Base-by-base conservation (phyloP, 2,329 filamentous ascomycete species). In the Penicillium paneum region DNA sequence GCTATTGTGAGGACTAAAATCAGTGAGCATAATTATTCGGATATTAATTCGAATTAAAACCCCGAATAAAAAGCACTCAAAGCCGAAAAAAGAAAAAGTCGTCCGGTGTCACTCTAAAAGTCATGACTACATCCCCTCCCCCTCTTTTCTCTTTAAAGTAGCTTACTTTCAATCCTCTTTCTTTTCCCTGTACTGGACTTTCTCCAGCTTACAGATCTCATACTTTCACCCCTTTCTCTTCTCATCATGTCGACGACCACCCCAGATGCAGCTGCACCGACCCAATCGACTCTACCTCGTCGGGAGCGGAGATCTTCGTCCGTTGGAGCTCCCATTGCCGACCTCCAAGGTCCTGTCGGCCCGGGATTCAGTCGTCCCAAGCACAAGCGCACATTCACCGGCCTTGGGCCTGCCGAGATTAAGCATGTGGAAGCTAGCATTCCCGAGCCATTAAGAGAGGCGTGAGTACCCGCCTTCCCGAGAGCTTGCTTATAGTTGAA, bases 381-480 rank as follows among this genome's bases (percentile, higher is more conserved):
- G 79, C 94, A 99, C 79, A 97, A 91, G 81, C 85, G 94, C 64
- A 97, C 93, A n/a, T 89, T 90, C 63, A 99, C 94, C 10, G 94
- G 94, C 8, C 94, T 97, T 70, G 92, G 91, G 32, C 83, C 91
- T 28, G 80, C 84, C 34, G 94, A 99, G 71, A 97, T 97, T 79
- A 97, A 96, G 80, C 88, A 78, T 67, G 90, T 97, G 45, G 92
- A 97, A 78, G 91, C 91, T 79, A 85, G 77, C 57, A 96, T 97
- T 69, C 93, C 93, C 43, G 92, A 97, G 74, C 85, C 87, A 32
- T 87, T 95, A 79, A 86, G 92, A 61, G 90, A 84, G 66, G 89
- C 90, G 71, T 96, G 82, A 88, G 85, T 82, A 62, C 81, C 43
- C 47, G 15, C 10, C 35, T 47, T 31, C 13, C n/a, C 10, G 42